A percentile compares a stretch with the other conserved stretches of the same genome.
Conservation (phyloP, 2,329 filamentous ascomycete species). For the Talaromyces sp. region DNA sequence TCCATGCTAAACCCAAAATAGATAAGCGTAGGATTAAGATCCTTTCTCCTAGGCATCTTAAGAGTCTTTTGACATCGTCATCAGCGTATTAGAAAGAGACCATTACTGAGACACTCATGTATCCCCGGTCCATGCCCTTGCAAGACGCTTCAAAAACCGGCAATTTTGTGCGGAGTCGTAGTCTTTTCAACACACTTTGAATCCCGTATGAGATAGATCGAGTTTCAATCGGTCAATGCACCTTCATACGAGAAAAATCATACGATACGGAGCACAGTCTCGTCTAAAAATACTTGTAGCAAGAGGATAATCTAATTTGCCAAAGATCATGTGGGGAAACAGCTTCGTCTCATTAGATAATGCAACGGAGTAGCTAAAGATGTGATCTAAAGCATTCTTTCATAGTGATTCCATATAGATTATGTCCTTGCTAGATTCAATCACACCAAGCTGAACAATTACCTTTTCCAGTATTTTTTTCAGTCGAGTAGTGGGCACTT, state of each 20-base stretch:
- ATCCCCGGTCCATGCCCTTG: neutral
- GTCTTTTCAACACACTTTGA: neutral
- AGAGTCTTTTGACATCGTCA: neutral
- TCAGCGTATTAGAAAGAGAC: neutral
- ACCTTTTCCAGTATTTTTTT: neutral
- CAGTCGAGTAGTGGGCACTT: neutral
- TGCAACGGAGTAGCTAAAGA: neutral
- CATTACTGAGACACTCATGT: neutral
- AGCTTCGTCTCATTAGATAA: neutral
- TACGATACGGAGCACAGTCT: neutral
- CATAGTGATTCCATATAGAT: neutral
- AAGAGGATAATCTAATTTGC: neutral
- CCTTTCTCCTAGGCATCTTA: neutral
- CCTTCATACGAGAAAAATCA: neutral
- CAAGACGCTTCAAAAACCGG: neutral
- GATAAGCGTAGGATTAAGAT: neutral
- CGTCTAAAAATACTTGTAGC: constrained; percentile 1
- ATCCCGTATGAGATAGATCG: neutral
- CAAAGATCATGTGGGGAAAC: neutral
- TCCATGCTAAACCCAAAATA: neutral
- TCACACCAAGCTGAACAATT: neutral
- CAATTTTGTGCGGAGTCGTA: neutral
- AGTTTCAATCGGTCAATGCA: neutral
- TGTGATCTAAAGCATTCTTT: neutral
- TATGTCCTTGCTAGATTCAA: neutral